Evolutionary conservation across 2,329 filamentous ascomycete species (phyloP).

Genomic region (Reticulascus tulasneorum): DNA sequence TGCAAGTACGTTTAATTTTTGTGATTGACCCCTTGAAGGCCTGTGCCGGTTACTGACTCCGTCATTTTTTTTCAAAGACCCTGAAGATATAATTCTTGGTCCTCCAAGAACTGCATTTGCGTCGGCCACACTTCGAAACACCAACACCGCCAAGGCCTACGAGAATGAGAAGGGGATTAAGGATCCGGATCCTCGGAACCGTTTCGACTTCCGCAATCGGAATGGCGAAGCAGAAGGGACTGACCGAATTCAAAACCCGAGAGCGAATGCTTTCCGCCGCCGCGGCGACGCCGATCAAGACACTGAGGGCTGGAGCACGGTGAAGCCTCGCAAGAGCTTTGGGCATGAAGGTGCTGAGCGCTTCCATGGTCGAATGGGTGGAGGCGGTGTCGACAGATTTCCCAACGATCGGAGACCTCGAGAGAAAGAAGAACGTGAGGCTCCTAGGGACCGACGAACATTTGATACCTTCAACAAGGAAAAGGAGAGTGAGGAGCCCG

Average conservation of each 20-base stretch:
- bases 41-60: conserved; percentile 22
- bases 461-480: conserved; percentile 53
- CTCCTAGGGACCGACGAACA: conserved; percentile 43
- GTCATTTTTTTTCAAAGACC: conserved; percentile 41
- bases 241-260: conserved; percentile 46
- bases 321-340: conserved; percentile 71
- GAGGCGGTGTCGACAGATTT: conserved; percentile 40
- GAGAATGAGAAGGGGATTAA: conserved; percentile 52
- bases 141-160: conserved; percentile 36
- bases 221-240: conserved; percentile 46
- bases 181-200: conserved; percentile 50
- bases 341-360: conserved; percentile 68
- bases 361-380: conserved; percentile 63
- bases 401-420: conserved; percentile 39
- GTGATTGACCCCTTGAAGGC: not conserved
- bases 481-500: conserved; percentile 41
- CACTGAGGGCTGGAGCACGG: conserved; percentile 69
- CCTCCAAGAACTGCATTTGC: conserved; percentile 81
- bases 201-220: conserved; percentile 56
- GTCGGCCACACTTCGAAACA: conserved; percentile 58
- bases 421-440: conserved; percentile 56
- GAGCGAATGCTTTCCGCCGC: conserved; percentile 44
- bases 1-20: conserved; percentile 43
- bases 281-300: conserved; percentile 56
- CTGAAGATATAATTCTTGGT: conserved; percentile 81